A percentile compares a stretch with the other conserved stretches of the same genome.
These are phyloP conservation scores for Sergeia podlipaevii DNA, from an alignment of 208 protist genomes.

Conservation along the genomic window DNA sequence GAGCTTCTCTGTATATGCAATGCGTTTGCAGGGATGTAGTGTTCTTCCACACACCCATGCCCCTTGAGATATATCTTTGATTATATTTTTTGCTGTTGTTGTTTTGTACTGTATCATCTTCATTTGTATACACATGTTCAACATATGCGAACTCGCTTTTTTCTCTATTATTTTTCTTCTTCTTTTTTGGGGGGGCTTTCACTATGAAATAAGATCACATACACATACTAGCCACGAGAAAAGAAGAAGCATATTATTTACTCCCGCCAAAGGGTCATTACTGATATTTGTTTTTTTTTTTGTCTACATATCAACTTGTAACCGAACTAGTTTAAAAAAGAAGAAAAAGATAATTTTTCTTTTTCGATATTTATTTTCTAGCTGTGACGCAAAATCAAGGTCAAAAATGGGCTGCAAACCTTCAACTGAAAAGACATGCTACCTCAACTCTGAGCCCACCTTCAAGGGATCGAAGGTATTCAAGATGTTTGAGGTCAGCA, in stretches of 20 bases:
- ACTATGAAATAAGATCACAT: too few species aligned
- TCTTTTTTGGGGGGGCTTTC: too few species aligned
- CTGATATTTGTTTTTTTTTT: too few species aligned
- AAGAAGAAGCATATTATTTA: too few species aligned
- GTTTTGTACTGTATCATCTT: not conserved
- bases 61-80: not conserved
- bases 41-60: too few species aligned
- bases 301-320: too few species aligned
- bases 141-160: not conserved
- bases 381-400: constrained; percentile 6
- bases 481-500: constrained; percentile 35
- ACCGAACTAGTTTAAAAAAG: too few species aligned
- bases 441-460: constrained; percentile 36
- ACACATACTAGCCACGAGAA: too few species aligned
- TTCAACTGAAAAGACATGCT: constrained; percentile 9
- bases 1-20: too few species aligned
- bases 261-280: too few species aligned
- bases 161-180: constrained; percentile 13
- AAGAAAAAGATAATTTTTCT: constrained; percentile 6
- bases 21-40: too few species aligned
- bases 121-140: not conserved
- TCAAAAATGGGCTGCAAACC: constrained; percentile 51
- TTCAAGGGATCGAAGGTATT: constrained; percentile 40
- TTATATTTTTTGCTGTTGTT: constrained; percentile 11
- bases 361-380: too few species aligned